Conservation (phyloP, 106 monocot species). For the Triglochin maritima region DNA sequence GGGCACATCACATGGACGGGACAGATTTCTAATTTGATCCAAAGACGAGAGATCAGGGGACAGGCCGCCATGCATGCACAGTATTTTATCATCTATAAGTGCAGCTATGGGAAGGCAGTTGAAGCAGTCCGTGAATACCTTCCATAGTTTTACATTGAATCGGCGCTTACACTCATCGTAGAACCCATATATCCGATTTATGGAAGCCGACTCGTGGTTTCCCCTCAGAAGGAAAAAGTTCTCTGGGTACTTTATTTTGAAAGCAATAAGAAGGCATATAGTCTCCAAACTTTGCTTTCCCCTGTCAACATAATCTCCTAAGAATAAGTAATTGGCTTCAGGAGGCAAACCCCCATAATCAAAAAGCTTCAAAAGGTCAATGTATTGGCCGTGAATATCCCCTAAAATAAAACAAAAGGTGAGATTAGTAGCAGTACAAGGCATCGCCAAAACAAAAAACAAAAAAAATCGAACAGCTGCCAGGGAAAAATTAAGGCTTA, state of each 20-base stretch:
- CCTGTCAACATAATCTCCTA: conserved; percentile 21
- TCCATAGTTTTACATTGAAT: conserved; percentile 15
- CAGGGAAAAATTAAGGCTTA: not conserved
- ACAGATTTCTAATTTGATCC: conserved; percentile 12
- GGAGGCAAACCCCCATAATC: conserved; percentile 25
- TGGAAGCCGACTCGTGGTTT: conserved; percentile 20
- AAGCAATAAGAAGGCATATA: conserved; percentile 21
- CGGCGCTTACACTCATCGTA: conserved; percentile 26
- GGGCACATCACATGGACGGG: conserved; percentile 19
- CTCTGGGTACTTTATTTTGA: conserved; percentile 18
- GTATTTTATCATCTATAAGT: conserved; percentile 22
- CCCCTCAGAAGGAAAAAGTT: conserved; percentile 19
- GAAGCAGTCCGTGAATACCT: conserved; percentile 22
- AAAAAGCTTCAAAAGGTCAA: conserved; percentile 20
- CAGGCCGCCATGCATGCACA: conserved; percentile 22
- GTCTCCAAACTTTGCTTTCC: conserved; percentile 27
- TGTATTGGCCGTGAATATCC: conserved; percentile 23
- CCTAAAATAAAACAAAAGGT: conserved; percentile 5
- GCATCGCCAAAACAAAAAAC: too few relatives aligned
- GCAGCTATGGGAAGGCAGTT: conserved; percentile 23
- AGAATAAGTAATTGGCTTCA: conserved; percentile 15
- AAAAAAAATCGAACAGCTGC: not conserved
- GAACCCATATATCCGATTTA: conserved; percentile 22
- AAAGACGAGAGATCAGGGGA: conserved; percentile 16
- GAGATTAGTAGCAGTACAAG: not conserved